Evolutionary conservation across 2,329 filamentous ascomycete genomes (phyloP), one percentile per base, ranked within the genome.

Genomic region (Pseudocercospora macadamiae): DNA sequence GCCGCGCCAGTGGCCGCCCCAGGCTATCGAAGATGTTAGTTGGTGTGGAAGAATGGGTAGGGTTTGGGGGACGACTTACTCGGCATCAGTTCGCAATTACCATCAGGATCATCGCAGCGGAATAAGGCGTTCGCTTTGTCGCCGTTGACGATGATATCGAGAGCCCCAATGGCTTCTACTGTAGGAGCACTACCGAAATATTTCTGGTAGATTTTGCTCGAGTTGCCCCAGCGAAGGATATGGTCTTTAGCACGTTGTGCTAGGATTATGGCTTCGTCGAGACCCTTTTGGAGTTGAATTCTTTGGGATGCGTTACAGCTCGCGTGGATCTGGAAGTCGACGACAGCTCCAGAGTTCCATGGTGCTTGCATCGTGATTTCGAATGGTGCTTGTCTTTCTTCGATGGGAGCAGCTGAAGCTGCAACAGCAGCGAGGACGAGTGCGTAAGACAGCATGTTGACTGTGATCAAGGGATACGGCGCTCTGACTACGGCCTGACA

Each of bases 1-100:
- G 42, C 87, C 87, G 55, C 88, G 83, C 83, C 83, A 88, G 76
- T 90, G 87, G 30, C 87, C 87, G 45, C 79, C 87, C 82, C 83
- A 89, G 52, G 77, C 86, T 88, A 32, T 18, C 3, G 2, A 12
- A 23, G 25, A n/a, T 1, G 28, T 21, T 34, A 10, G 28, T 16
- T 51, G 9, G n/a, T 57, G 21, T 51, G 42, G 51, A 6, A 19
- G 14, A 26, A 18, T 37, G 10, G 12, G 3, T 2, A 30, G 14
- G 51, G 16, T 19, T 12, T 5, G 25, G 12, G 19, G 44, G 18
- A 51, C 12, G n/a, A 47, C 60, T 51, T 42, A 58, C 59, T 64
- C 19, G 62, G 61, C 54, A 59, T 61, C 45, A 55, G 52, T 2
- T 51, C 60, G 51, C 87, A 90, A 75, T 89, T 89, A 18, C 79